phyloP scores from a whole-genome alignment of 805 yeast species.

The Nakazawaea pomicola region DNA sequence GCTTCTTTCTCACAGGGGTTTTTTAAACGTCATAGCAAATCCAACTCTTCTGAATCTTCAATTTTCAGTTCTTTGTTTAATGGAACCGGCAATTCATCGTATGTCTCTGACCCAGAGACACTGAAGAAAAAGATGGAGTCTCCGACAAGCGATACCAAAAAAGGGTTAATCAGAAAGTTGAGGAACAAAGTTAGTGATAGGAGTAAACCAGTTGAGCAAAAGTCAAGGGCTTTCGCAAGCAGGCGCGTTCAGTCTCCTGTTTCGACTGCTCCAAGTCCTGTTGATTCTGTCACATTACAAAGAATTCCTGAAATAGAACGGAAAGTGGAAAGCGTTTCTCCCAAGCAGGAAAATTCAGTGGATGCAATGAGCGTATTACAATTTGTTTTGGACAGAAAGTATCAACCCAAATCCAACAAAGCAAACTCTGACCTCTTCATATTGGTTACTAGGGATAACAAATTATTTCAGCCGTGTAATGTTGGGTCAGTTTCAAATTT shows the following conservation, averaged over 20 bases:
- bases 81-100: constrained; percentile 22
- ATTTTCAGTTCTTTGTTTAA: constrained; percentile 32
- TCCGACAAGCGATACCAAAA: constrained; percentile 7
- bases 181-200: constrained; percentile 9
- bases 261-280: constrained; percentile 7
- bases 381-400: constrained; percentile 29
- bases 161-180: constrained; percentile 9
- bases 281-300: neutral
- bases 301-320: neutral
- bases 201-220: neutral
- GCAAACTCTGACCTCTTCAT: constrained; percentile 33
- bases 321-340: neutral
- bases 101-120: constrained; percentile 17
- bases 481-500: constrained; percentile 25
- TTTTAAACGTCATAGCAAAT: constrained; percentile 59
- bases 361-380: constrained; percentile 1
- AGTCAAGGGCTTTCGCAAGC: neutral
- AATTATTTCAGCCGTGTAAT: constrained; percentile 46
- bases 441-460: constrained; percentile 62
- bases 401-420: constrained; percentile 30
- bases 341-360: constrained; percentile 3
- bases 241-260: neutral
- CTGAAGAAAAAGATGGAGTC: constrained; percentile 26
- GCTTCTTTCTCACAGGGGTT: constrained; percentile 37
- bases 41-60: constrained; percentile 57